phyloP scores from a whole-genome alignment of 129 eudicot genomes.

The Glebionis coronaria region DNA sequence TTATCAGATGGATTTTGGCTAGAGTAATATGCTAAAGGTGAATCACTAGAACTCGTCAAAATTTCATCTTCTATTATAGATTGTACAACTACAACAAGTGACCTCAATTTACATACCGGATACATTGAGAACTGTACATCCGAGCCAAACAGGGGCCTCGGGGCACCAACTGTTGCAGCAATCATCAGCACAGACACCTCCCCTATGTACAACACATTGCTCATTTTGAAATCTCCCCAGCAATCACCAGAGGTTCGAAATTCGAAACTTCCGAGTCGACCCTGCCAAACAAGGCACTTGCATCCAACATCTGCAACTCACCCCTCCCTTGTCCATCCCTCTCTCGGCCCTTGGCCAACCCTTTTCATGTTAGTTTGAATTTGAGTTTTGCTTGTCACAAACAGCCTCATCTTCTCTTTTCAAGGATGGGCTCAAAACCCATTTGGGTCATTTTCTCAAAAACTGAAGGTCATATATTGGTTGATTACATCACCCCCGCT shows the following conservation, averaged over 20 bases:
- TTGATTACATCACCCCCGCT: conserved; percentile 53
- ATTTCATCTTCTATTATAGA: background rate
- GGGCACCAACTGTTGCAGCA: background rate
- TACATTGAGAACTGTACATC: conserved; percentile 12
- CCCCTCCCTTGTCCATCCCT: conserved; percentile 20
- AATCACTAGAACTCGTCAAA: conserved; percentile 24
- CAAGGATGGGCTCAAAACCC: conserved; percentile 10
- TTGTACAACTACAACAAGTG: background rate
- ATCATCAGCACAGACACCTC: conserved; percentile 21
- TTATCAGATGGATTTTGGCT: too few relatives aligned
- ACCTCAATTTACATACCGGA: background rate
- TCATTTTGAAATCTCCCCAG: conserved; percentile 1
- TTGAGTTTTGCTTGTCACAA: conserved; percentile 16
- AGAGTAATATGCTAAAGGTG: too few relatives aligned
- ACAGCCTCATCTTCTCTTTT: conserved; percentile 14
- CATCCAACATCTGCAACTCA: conserved; percentile 18
- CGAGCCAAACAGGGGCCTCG: conserved; percentile 15
- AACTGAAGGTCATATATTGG: conserved; percentile 9
- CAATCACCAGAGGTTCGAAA: background rate
- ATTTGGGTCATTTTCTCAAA: background rate
- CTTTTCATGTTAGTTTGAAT: conserved; percentile 6
- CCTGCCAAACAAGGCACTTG: conserved; percentile 13
- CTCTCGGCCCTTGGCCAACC: conserved; percentile 12
- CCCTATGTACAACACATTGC: conserved; percentile 12
- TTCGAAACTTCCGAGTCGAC: conserved; percentile 2